Evolutionary conservation across 139 green algal genomes (phyloP).

Genomic region (Chlamydomonas eustigma): DNA sequence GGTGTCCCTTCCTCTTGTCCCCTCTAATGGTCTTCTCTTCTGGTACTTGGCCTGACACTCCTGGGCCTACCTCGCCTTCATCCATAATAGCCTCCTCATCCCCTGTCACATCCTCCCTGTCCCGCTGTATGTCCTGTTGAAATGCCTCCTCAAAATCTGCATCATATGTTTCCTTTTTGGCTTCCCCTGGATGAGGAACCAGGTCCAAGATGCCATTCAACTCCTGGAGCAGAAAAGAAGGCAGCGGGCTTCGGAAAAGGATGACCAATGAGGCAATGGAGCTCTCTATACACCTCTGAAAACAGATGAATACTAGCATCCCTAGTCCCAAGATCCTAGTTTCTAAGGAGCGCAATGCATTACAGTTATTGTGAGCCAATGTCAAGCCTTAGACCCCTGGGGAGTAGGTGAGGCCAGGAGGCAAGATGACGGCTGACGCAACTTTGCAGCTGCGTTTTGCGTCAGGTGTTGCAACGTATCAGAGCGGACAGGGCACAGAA

Average conservation of each 20-base stretch:
- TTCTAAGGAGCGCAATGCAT: too few relatives aligned
- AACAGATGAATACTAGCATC: too few relatives aligned
- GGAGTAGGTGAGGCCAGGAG: too few relatives aligned
- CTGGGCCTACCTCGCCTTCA: neutral
- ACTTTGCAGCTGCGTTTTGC: too few relatives aligned
- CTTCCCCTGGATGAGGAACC: conserved; percentile 38
- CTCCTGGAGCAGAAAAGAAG: conserved; percentile 47
- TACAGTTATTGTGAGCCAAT: too few relatives aligned
- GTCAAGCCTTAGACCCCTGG: too few relatives aligned
- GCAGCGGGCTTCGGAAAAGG: neutral
- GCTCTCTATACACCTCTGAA: too few relatives aligned
- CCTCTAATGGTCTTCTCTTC: neutral
- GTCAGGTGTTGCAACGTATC: neutral
- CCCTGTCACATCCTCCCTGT: neutral
- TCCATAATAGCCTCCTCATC: neutral
- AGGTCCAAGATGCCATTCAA: conserved; percentile 77
- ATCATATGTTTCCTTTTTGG: conserved; percentile 21
- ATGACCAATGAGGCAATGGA: neutral
- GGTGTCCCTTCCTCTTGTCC: conserved; percentile 5
- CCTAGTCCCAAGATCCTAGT: too few relatives aligned
- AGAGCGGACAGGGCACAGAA: conserved; percentile 4
- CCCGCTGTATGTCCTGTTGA: neutral
- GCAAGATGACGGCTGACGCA: too few relatives aligned
- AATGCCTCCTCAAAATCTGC: conserved; percentile 24
- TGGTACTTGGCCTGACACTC: neutral